Conservation (phyloP, 768 basidiomycete genomes). For the Collybia sordida region DNA sequence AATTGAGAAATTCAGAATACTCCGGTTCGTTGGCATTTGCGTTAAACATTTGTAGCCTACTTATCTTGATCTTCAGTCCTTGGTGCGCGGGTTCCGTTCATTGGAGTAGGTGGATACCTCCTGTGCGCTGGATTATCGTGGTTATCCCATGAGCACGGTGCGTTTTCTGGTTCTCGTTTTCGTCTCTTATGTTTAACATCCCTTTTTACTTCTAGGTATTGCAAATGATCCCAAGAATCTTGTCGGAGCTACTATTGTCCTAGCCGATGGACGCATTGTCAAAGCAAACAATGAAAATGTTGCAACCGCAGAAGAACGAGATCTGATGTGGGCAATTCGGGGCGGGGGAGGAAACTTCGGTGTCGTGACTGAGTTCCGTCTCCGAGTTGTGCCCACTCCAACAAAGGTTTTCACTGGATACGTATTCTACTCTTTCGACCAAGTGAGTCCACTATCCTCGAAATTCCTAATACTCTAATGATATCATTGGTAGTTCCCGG, state of each 20-base stretch:
- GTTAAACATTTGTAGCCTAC: too few relatives aligned
- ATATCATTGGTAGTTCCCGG: not conserved
- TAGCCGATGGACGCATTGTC: not conserved
- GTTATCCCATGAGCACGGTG: not conserved
- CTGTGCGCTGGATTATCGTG: not conserved
- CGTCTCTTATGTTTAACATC: not conserved
- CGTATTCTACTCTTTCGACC: not conserved
- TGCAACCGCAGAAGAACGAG: not conserved
- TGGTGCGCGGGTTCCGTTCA: not conserved
- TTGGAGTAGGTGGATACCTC: slow-evolving; percentile 1
- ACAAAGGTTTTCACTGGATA: not conserved
- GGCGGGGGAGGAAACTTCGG: not conserved
- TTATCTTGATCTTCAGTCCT: not conserved
- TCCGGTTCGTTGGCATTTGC: not conserved
- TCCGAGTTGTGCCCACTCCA: not conserved
- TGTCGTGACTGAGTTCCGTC: not conserved
- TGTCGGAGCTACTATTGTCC: not conserved
- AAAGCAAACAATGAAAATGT: not conserved
- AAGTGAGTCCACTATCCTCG: not conserved
- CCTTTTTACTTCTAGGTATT: not conserved
- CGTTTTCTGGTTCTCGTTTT: too few relatives aligned
- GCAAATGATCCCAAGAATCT: not conserved
- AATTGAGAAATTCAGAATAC: not conserved
- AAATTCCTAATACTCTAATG: not conserved
- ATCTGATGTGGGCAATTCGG: not conserved